Percentiles rank a stretch among this genome's conserved stretches.
Conservation (phyloP, 2,329 filamentous ascomycete genomes). For the Neobulgaria alba region DNA sequence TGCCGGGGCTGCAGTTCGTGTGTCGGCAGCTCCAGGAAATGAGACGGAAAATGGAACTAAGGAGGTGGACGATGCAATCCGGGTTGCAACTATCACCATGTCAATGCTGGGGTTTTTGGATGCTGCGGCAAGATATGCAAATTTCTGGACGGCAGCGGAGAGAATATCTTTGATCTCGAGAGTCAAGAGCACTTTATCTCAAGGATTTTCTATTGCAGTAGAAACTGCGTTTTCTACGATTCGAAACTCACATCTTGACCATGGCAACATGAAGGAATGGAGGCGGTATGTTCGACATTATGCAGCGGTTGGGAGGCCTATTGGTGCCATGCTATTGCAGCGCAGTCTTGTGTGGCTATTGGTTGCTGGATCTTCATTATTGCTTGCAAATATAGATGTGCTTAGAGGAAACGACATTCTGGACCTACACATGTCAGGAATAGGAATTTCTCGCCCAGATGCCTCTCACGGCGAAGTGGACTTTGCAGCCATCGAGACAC, state of each 20-base stretch:
- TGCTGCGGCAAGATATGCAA: constrained; percentile 66
- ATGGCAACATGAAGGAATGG: constrained; percentile 70
- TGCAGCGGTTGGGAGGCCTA: constrained; percentile 64
- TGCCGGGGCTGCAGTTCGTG: constrained; percentile 47
- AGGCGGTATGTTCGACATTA: constrained; percentile 80
- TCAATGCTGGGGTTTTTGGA: constrained; percentile 87
- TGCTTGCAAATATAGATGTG: constrained; percentile 54
- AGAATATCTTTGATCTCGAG: constrained; percentile 65
- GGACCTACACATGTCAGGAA: constrained; percentile 59
- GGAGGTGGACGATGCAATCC: constrained; percentile 54
- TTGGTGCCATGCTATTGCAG: constrained; percentile 87
- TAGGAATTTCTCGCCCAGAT: constrained; percentile 31
- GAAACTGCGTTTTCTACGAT: constrained; percentile 88
- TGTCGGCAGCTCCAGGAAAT: constrained; percentile 44
- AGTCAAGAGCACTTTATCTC: constrained; percentile 67
- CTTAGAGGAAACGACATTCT: constrained; percentile 58
- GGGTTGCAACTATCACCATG: constrained; percentile 67
- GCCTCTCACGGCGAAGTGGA: constrained; percentile 40
- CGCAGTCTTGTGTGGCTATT: constrained; percentile 81
- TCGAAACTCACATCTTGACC: constrained; percentile 63
- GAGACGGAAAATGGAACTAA: constrained; percentile 44
- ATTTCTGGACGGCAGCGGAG: constrained; percentile 73
- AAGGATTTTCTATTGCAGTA: constrained; percentile 74
- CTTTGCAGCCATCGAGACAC: constrained; percentile 47
- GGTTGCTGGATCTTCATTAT: constrained; percentile 66